A percentile compares a stretch with the other conserved stretches of the same genome.
Conservation (phyloP, 2,329 filamentous ascomycete genomes). For the Epichloe typhina region DNA sequence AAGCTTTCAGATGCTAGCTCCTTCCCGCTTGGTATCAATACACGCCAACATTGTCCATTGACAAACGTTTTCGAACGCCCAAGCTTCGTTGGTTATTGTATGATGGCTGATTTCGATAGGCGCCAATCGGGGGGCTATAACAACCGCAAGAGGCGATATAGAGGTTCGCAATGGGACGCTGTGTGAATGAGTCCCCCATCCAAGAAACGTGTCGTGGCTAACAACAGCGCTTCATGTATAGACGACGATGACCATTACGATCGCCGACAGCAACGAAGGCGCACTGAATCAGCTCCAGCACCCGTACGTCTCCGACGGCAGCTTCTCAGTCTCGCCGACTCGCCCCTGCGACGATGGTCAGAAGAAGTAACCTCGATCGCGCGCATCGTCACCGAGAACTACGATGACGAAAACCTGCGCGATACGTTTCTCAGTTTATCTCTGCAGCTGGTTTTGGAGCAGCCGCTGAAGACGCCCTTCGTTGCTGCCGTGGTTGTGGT, state of each 20-base stretch:
- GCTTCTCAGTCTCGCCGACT: slow-evolving; percentile 69
- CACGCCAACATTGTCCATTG: background rate
- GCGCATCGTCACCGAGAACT: slow-evolving; percentile 66
- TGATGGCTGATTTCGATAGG: slow-evolving; percentile 44
- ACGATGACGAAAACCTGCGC: slow-evolving; percentile 70
- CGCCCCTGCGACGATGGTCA: slow-evolving; percentile 61
- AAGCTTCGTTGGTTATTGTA: background rate
- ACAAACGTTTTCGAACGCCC: background rate
- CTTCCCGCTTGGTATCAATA: background rate
- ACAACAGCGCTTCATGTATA: slow-evolving; percentile 8
- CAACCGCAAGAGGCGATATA: slow-evolving; percentile 64
- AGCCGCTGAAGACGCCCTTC: slow-evolving; percentile 96
- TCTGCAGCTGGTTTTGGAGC: slow-evolving; percentile 69
- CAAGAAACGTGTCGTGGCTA: background rate
- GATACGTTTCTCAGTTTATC: slow-evolving; percentile 59
- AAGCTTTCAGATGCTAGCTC: background rate
- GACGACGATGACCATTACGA: slow-evolving; percentile 68
- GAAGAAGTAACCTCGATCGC: slow-evolving; percentile 67
- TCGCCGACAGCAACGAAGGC: slow-evolving; percentile 57
- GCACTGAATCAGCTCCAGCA: slow-evolving; percentile 57
- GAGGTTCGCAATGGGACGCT: slow-evolving; percentile 44
- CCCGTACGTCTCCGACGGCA: slow-evolving; percentile 63
- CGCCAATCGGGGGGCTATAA: slow-evolving; percentile 40
- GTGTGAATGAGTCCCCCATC: too few species aligned
- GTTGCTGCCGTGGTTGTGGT: slow-evolving; percentile 72